Evolutionary conservation across 2,329 filamentous ascomycete species (phyloP), one percentile per base, ranked within the genome.

Genomic region (Podosphaera aphanis): DNA sequence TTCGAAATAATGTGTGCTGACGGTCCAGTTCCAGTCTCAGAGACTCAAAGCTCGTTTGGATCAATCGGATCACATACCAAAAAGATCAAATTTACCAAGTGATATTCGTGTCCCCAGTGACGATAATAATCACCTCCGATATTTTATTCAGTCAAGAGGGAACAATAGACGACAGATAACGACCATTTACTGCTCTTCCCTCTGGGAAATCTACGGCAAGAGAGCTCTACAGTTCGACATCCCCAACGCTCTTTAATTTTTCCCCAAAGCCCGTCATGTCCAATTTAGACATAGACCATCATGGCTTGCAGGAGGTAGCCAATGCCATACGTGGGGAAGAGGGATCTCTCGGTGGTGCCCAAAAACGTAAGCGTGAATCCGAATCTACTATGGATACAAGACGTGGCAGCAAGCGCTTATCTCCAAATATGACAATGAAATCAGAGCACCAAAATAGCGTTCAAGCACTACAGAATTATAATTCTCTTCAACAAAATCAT

Each of bases 401-500:
- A 49, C 57, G 58, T 35, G 45, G 51, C 45, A 58, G 54, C 49
- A 60, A 60, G 54, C 58, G 58, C 49, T 52, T 59, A 44, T 60
- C 58, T 35, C 57, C 56, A 20, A 57, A 55, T 44, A 35, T 42
- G 36, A 23, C 48, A 25, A 50, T 51, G 42, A 55, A 51, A 47
- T 53, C 58, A 45, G 52, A 57, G 50, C 56, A 55, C 40, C 51
- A 56, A 42, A 54, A 57, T 41, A 50, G 46, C 18, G 50, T 57
- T 43, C 57, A 60, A 49, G 52, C 56, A 46, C 48, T 60, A 43
- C 58, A 60, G 50, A 56, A 60, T 43, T 61, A 58, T 49, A 56
- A 53, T 46, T 63, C 65, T 25, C 57, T 69, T 31, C 66, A 69
- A 36, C 64, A 66, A 51, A 48, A 50, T 35, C 49, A 52, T 41